These are phyloP conservation scores for Termitomyces heimii DNA, from an alignment of 768 basidiomycete species.

Conservation along the genomic window DNA sequence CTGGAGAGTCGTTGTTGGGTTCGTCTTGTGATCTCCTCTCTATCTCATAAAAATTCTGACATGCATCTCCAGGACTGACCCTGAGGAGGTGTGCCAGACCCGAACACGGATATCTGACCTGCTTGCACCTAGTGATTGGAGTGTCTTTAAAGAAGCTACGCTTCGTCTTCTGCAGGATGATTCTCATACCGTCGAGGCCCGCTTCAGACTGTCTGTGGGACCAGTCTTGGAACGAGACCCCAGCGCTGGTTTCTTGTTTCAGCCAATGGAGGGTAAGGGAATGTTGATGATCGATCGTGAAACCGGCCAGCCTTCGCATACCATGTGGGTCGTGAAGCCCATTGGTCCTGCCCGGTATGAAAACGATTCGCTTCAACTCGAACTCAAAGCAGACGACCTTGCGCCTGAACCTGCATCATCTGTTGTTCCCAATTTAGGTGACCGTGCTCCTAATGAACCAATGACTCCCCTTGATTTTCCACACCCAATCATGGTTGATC, in stretches of 20 bases:
- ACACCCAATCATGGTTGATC: constrained; percentile 73
- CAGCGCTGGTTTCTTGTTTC: constrained; percentile 50
- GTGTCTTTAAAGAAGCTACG: constrained; percentile 83
- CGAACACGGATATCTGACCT: constrained; percentile 79
- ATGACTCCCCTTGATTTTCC: constrained; percentile 70
- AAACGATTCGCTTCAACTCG: constrained; percentile 55
- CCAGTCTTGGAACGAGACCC: constrained; percentile 55
- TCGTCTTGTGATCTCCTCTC: constrained; percentile 23
- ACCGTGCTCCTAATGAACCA: constrained; percentile 35
- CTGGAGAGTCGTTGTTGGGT: constrained; percentile 91
- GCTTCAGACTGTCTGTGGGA: constrained; percentile 80
- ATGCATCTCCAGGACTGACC: constrained; percentile 59
- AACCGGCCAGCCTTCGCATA: constrained; percentile 83
- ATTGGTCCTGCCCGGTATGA: constrained; percentile 66
- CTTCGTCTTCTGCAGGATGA: constrained; percentile 84
- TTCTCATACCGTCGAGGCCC: constrained; percentile 89
- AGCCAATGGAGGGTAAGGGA: constrained; percentile 94
- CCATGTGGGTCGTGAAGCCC: constrained; percentile 97
- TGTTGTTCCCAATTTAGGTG: constrained; percentile 29
- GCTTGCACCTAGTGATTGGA: constrained; percentile 73
- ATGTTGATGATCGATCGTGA: constrained; percentile 97
- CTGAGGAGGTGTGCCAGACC: constrained; percentile 69
- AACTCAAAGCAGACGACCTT: constrained; percentile 46
- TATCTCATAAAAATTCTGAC: background rate
- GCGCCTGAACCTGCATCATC: constrained; percentile 35